These are phyloP conservation scores for Pyrenochaeta sp. DNA, from an alignment of 2,329 filamentous ascomycete genomes.

Conservation along the genomic window DNA sequence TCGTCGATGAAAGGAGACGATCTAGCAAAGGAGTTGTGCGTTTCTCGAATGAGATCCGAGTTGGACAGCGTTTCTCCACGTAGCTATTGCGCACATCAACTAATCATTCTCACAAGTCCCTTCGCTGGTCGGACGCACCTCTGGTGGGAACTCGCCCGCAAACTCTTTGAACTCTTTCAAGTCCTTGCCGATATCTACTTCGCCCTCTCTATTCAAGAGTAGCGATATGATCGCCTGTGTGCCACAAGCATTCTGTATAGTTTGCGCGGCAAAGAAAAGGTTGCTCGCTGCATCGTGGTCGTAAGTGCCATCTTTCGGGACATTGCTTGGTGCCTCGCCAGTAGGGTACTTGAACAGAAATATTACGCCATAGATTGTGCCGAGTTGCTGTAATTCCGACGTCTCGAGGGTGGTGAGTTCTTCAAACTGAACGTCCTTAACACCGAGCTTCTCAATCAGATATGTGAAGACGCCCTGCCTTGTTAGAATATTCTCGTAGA, in stretches of 20 bases:
- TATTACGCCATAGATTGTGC: slow-evolving; percentile 84
- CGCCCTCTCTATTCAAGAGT: slow-evolving; percentile 80
- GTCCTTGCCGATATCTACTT: slow-evolving; percentile 75
- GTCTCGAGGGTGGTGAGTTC: slow-evolving; percentile 91
- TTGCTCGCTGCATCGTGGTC: slow-evolving; percentile 77
- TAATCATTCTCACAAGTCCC: not conserved
- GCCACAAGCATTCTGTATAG: slow-evolving; percentile 97
- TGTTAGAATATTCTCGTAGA: slow-evolving; percentile 11
- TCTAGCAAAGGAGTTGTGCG: slow-evolving; percentile 90
- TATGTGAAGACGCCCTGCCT: slow-evolving; percentile 92
- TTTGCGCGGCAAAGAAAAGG: slow-evolving; percentile 95
- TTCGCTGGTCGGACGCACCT: slow-evolving; percentile 44
- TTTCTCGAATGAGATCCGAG: slow-evolving; percentile 65
- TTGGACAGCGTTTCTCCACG: slow-evolving; percentile 76
- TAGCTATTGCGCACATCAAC: slow-evolving; percentile 56
- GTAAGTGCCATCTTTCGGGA: slow-evolving; percentile 82
- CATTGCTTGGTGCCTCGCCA: slow-evolving; percentile 69
- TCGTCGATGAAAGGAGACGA: slow-evolving; percentile 93
- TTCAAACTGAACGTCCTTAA: slow-evolving; percentile 94
- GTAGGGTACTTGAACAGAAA: slow-evolving; percentile 98
- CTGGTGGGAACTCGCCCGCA: slow-evolving; percentile 78
- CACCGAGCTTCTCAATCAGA: slow-evolving; percentile 89
- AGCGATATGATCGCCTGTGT: slow-evolving; percentile 95
- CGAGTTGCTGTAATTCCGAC: slow-evolving; percentile 71
- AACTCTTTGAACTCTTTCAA: slow-evolving; percentile 87